Evolutionary conservation across 2,329 filamentous ascomycete species (phyloP).

Genomic region (Colletotrichum brevisporum): DNA sequence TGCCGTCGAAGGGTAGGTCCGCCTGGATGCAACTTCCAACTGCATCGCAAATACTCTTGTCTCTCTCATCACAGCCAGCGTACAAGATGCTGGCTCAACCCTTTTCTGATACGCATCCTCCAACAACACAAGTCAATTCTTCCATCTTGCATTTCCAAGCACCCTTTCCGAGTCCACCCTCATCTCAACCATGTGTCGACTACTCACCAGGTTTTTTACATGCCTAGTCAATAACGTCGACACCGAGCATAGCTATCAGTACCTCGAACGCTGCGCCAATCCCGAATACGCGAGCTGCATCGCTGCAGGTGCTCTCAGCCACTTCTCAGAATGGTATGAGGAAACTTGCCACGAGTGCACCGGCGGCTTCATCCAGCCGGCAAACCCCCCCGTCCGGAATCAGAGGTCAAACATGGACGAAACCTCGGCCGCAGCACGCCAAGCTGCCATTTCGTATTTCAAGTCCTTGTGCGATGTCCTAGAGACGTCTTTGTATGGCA

Average conservation of each 20-base stretch:
- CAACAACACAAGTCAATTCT: neutral
- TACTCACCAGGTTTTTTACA: slow-evolving; percentile 18
- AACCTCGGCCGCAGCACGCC: neutral
- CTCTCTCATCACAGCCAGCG: no score
- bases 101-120: no score
- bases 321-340: slow-evolving; percentile 1
- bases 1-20: no score
- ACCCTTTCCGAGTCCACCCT: neutral
- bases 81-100: no score
- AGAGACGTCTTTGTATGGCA: neutral
- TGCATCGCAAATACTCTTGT: no score
- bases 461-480: slow-evolving; percentile 16
- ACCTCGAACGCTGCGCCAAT: slow-evolving; percentile 35
- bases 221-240: neutral
- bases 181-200: slow-evolving; percentile 25
- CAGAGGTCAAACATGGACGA: neutral
- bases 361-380: slow-evolving; percentile 28
- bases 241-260: slow-evolving; percentile 9
- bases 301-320: neutral
- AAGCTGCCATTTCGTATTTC: slow-evolving; percentile 16
- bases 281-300: slow-evolving; percentile 29
- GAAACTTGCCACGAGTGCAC: slow-evolving; percentile 20
- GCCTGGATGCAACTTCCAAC: no score
- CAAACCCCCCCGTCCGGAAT: neutral
- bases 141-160: neutral